Percentiles rank a stretch among this genome's conserved stretches.
Evolutionary conservation across 2,329 filamentous ascomycete species (phyloP).

Genomic region (Aspergillus sp.): DNA sequence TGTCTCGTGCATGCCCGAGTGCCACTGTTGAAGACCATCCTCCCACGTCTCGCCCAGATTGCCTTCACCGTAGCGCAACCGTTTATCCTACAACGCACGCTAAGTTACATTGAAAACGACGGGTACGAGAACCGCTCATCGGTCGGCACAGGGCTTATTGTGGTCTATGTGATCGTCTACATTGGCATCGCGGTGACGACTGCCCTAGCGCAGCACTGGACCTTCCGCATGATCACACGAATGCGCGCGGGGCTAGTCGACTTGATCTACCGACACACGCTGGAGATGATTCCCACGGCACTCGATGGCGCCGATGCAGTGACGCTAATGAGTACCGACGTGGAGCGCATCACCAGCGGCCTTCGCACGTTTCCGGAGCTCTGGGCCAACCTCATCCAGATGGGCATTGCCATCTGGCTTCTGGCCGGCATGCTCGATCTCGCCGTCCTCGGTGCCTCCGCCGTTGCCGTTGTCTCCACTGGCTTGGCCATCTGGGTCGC

Average conservation of each 20-base stretch:
- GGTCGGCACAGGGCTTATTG: conserved; percentile 40
- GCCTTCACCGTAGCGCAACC: conserved; percentile 51
- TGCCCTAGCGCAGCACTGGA: conserved; percentile 11
- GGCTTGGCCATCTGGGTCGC: conserved; percentile 3
- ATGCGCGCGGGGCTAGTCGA: conserved; percentile 5
- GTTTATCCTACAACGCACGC: conserved; percentile 39
- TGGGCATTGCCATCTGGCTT: conserved; percentile 21
- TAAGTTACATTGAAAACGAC: not conserved
- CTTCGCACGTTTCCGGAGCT: conserved; percentile 30
- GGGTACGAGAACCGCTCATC: conserved; percentile 23
- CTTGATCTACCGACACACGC: conserved; percentile 38
- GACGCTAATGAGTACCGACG: conserved; percentile 38
- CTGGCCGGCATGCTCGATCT: not conserved
- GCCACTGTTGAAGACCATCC: conserved; percentile 23
- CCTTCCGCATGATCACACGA: conserved; percentile 13
- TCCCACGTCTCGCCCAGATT: conserved; percentile 42
- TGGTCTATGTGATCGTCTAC: conserved; percentile 45
- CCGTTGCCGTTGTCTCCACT: not conserved
- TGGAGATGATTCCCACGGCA: conserved; percentile 19
- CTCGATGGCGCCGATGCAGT: conserved; percentile 24
- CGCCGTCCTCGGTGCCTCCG: not conserved
- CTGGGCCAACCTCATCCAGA: conserved; percentile 20
- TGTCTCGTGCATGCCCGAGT: not conserved
- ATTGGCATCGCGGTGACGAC: conserved; percentile 44
- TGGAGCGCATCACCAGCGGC: conserved; percentile 29